Evolutionary conservation across 2,329 filamentous ascomycete genomes (phyloP), one percentile per base, ranked within the genome.

Genomic region (Aureobasidium sp.): DNA sequence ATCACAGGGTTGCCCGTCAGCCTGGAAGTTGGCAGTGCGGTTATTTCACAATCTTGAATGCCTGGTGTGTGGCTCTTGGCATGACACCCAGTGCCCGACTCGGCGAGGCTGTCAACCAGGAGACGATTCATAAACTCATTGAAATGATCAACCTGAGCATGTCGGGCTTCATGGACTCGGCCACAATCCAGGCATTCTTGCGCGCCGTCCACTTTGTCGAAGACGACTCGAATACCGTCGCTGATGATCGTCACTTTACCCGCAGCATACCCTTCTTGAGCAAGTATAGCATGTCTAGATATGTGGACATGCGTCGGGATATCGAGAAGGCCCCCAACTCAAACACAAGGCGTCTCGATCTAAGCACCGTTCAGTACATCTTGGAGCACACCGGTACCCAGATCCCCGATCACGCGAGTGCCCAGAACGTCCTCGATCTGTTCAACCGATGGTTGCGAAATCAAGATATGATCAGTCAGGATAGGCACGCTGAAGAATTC

Each of bases 151-250:
- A 52, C 22, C 38, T 42, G 6, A 11, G 37, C 3, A 42, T 42
- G n/a, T 11, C 25, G n/a, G 49, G 49, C 3, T 42, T 34, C 37
- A 52, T 52, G 49, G 35, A 52, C 29, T 41, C 49, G 14, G 49
- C 49, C 12, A 52, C 49, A 14, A 52, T 52, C 3, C 27, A 34
- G n/a, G 37, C 49, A 11, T 52, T 35, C 12, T 24, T 52, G 37
- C 39, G 29, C n/a, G 41, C 37, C 21, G n/a, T 25, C 12, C 27
- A 14, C 10, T 52, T 41, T 10, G 24, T 42, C 11, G 32, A 49
- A 7, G 1, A 35, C 19, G 11, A 2, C 4, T 37, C 35, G 7
- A 16, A 39, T 24, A 49, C 30, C n/a, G 8, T 39, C 12, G 45
- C 45, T 16, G 14, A 25, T 12, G 45, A 49, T 25, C 32, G 45